Evolutionary conservation across 768 basidiomycete species (phyloP).

Genomic region (Rhodotorula paludigena): DNA sequence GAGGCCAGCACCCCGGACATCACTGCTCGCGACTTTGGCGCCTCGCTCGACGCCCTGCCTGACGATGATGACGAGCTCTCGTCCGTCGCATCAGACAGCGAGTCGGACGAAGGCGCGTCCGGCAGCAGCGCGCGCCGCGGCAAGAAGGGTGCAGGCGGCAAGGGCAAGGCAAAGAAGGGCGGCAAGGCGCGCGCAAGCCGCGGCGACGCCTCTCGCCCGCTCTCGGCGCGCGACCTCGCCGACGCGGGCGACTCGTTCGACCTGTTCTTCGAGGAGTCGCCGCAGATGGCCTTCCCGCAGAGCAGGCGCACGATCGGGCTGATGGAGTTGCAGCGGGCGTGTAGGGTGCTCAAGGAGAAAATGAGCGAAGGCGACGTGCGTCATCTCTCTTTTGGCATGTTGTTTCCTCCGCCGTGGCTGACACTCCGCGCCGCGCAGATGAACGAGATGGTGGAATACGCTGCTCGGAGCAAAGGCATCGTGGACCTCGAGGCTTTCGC

Average conservation of each 20-base stretch:
- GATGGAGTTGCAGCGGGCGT: conserved; percentile 36
- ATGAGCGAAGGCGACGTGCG: conserved; percentile 39
- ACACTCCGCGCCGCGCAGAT: conserved; percentile 12
- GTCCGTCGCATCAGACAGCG: background rate
- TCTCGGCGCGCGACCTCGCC: conserved; percentile 15
- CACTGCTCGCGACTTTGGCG: conserved; percentile 23
- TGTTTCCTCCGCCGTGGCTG: background rate
- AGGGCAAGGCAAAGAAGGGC: conserved; percentile 9
- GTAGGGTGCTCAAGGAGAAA: conserved; percentile 37
- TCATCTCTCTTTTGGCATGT: background rate
- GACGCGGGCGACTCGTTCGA: conserved; percentile 36
- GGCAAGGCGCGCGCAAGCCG: background rate
- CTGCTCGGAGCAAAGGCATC: background rate
- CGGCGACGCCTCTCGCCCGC: background rate
- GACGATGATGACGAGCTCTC: background rate
- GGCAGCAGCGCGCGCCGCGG: no score
- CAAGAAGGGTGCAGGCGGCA: background rate
- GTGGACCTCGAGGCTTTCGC: conserved; percentile 35
- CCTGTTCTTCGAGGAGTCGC: conserved; percentile 35
- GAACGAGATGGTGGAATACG: conserved; percentile 41
- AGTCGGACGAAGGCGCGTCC: conserved; percentile 6
- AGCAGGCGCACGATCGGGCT: conserved; percentile 25
- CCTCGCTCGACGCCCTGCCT: background rate
- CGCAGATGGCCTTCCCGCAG: conserved; percentile 4
- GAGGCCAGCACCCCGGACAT: conserved; percentile 7